These are phyloP conservation scores for Aspergillus floridensis DNA, from an alignment of 2,329 filamentous ascomycete species.

Conservation along the genomic window DNA sequence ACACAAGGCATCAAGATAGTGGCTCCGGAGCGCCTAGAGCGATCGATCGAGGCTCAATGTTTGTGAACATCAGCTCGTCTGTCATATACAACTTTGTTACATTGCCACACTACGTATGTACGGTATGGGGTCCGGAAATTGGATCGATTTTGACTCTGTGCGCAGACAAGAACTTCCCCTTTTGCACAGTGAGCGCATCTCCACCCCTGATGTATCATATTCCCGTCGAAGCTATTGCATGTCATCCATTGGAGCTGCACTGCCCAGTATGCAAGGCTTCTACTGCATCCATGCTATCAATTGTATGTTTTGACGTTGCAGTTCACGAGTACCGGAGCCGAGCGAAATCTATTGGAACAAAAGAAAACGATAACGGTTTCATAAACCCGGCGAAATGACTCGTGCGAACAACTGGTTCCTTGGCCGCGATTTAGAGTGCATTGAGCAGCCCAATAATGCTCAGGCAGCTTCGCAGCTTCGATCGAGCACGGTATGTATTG, in stretches of 20 bases:
- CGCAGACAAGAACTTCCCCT: too few relatives aligned
- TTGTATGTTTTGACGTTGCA: too few relatives aligned
- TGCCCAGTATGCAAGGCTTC: background rate
- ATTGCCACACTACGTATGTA: too few relatives aligned
- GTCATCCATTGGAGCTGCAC: background rate
- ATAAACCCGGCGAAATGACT: background rate
- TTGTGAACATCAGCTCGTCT: too few relatives aligned
- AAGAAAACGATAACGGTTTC: background rate
- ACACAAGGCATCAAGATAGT: constrained; percentile 8
- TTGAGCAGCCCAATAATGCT: background rate
- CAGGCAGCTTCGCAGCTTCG: background rate
- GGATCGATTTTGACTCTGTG: too few relatives aligned
- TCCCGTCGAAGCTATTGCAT: background rate
- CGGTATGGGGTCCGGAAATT: too few relatives aligned
- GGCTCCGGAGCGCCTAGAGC: constrained; percentile 21
- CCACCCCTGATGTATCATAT: background rate
- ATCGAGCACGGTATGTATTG: background rate
- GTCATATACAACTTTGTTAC: too few relatives aligned
- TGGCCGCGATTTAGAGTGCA: background rate
- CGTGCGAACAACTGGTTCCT: background rate
- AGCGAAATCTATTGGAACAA: too few relatives aligned
- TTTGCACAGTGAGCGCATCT: background rate
- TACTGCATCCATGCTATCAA: background rate
- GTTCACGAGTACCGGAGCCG: background rate
- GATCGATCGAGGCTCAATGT: constrained; percentile 4